Evolutionary conservation across 176 grass and related monocot species (phyloP), one percentile per base, ranked within the genome.

Genomic region (Bonia amplexicaulis): DNA sequence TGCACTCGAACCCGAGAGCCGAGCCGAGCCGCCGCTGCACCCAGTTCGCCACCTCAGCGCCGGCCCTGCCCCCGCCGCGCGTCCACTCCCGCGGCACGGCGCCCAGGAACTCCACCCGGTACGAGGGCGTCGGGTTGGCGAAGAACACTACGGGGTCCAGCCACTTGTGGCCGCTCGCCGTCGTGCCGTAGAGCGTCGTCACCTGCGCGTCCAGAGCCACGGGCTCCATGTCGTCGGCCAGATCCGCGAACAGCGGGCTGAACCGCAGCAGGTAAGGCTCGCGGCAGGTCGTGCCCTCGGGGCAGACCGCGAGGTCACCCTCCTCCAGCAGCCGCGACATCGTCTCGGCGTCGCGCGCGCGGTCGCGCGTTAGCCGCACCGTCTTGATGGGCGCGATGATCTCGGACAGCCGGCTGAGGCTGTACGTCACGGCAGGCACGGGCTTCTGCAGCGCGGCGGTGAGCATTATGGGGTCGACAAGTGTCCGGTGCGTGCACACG

Each of bases 271-370:
- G 86, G 73, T 95, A 98, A 0, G 96, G 96, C 70, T 98, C 96
- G 17, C 93, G 96, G 79, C 93, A 98, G 4, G 96, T 95, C 5
- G 96, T 98, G 55, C 96, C 96, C 85, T 98, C 96, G 6, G 96
- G 96, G 86, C 91, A 98, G 0, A 98, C 91, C 3, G 86, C 91
- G 6, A 98, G 89, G 39, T 88, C 88, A 0, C 93, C 96, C 25
- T 84, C 73, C 26, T 17, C 27, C 51, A 98, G 88, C 57, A 95
- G 85, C 69, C 80, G 57, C 19, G 77, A 85, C 88, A 98, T 98
- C 3, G 81, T 98, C 7, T 83, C 66, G 20, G 91, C 89, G 65
- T 98, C 96, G 0, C 89, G 85, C 9, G 53, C 81, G 17, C 96
- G 81, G 81, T 98, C 88, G 15, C 93, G 87, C 14, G 93, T 95